These are phyloP conservation scores for Aspergillus cristatus DNA, from an alignment of 495 filamentous ascomycete species.

Conservation along the genomic window DNA sequence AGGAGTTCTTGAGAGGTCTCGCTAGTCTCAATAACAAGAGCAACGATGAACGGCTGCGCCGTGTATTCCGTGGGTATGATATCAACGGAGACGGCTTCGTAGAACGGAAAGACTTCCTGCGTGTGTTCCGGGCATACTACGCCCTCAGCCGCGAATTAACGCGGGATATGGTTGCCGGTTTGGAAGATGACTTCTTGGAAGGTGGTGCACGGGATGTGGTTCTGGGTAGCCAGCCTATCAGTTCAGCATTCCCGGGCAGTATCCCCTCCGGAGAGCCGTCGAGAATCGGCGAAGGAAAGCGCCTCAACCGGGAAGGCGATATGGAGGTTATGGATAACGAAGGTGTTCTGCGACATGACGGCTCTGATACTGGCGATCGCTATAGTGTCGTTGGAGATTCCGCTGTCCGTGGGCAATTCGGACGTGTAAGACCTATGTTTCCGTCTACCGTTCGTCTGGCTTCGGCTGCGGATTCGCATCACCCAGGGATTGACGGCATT, in stretches of 20 bases:
- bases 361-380: constrained; percentile 39
- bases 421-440: constrained; percentile 29
- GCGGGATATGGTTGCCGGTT: constrained; percentile 67
- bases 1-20: constrained; percentile 81
- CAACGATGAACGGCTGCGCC: constrained; percentile 53
- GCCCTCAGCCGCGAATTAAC: constrained; percentile 77
- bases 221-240: constrained; percentile 67
- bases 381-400: constrained; percentile 39
- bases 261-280: constrained; percentile 52
- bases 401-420: constrained; percentile 35
- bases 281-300: constrained; percentile 56
- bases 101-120: constrained; percentile 78
- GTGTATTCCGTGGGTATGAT: constrained; percentile 85
- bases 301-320: constrained; percentile 47
- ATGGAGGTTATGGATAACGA: constrained; percentile 48
- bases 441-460: constrained; percentile 24
- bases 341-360: constrained; percentile 37
- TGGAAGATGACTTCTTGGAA: constrained; percentile 72
- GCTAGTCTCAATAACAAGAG: constrained; percentile 67
- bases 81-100: constrained; percentile 84
- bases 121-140: constrained; percentile 87
- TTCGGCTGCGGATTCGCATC: constrained; percentile 8
- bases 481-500: neutral
- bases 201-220: constrained; percentile 67
- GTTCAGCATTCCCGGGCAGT: constrained; percentile 57